Conservation (phyloP, 257 asterid genomes). For the Cruciata laevipes region DNA sequence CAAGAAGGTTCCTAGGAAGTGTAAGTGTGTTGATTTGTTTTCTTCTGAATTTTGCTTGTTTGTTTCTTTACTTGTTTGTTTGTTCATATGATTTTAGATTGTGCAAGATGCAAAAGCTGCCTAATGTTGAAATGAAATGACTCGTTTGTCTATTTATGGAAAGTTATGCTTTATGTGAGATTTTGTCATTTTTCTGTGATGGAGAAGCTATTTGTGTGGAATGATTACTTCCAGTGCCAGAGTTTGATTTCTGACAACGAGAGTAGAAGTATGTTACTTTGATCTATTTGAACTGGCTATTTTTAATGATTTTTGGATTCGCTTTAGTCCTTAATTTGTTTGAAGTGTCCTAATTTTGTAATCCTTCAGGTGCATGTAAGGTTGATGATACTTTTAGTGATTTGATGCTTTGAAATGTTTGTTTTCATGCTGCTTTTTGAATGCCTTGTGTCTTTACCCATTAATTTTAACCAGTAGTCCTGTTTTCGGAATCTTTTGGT, state of each 20-base stretch:
- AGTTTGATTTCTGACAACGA: constrained; percentile 12
- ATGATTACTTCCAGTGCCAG: constrained; percentile 9
- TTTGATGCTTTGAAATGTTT: not conserved
- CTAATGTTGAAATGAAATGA: not conserved
- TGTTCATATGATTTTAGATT: constrained; percentile 3
- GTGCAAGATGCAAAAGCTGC: not conserved
- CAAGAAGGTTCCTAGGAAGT: constrained; percentile 16
- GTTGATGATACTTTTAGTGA: not conserved
- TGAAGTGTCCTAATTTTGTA: not conserved
- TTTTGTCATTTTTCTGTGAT: not conserved
- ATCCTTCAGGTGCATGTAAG: not conserved
- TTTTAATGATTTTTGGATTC: not conserved
- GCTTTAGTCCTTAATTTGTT: not conserved
- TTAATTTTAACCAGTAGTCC: not conserved
- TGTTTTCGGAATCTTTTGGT: constrained; percentile 4
- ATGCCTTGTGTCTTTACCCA: not conserved
- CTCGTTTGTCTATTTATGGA: constrained; percentile 24
- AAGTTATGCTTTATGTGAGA: constrained; percentile 4
- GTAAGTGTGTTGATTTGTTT: not conserved
- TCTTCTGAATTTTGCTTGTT: constrained; percentile 2
- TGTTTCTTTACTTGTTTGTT: constrained; percentile 6
- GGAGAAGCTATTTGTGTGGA: not conserved
- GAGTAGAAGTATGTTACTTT: not conserved
- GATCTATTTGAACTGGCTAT: not conserved
- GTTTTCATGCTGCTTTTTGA: not conserved